Conservation (phyloP, 495 filamentous ascomycete species). For the Hypoxylon fuscum region DNA sequence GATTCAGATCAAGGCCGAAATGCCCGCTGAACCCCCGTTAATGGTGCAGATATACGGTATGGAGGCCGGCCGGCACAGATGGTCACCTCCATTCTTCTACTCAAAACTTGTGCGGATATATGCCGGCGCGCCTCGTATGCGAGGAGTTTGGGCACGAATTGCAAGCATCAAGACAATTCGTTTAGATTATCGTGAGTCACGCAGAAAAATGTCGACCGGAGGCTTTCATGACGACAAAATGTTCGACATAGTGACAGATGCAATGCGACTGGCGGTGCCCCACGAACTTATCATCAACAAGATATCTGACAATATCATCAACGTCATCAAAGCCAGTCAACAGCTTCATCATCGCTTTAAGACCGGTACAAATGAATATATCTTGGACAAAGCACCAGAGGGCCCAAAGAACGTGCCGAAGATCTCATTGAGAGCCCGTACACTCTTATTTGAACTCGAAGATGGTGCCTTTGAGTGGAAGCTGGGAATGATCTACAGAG, state of each 20-base stretch:
- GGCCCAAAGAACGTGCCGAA: conserved; percentile 85
- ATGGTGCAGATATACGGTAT: conserved; percentile 88
- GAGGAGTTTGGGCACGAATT: conserved; percentile 82
- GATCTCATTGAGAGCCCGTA: conserved; percentile 81
- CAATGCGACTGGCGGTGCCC: conserved; percentile 88
- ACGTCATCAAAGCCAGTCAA: conserved; percentile 83
- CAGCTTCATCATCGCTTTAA: conserved; percentile 92
- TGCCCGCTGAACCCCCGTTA: conserved; percentile 86
- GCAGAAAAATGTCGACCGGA: conserved; percentile 68
- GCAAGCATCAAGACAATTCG: conserved; percentile 82
- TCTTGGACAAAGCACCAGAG: conserved; percentile 82
- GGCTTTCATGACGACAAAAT: conserved; percentile 76
- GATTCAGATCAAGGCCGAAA: conserved; percentile 85
- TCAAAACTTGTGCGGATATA: conserved; percentile 82
- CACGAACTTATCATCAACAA: conserved; percentile 92
- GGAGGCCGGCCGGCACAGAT: conserved; percentile 84
- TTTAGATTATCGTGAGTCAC: conserved; percentile 79
- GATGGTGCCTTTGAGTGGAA: conserved; percentile 99
- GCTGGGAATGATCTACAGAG: conserved; percentile 87
- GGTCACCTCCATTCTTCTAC: conserved; percentile 79
- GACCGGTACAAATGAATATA: conserved; percentile 85
- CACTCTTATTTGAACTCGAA: conserved; percentile 87
- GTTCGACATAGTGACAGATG: conserved; percentile 84
- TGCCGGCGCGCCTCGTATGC: conserved; percentile 83
- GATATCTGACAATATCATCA: conserved; percentile 91